Conservation (phyloP, 331 rosid species). For the Malus hybrid region DNA sequence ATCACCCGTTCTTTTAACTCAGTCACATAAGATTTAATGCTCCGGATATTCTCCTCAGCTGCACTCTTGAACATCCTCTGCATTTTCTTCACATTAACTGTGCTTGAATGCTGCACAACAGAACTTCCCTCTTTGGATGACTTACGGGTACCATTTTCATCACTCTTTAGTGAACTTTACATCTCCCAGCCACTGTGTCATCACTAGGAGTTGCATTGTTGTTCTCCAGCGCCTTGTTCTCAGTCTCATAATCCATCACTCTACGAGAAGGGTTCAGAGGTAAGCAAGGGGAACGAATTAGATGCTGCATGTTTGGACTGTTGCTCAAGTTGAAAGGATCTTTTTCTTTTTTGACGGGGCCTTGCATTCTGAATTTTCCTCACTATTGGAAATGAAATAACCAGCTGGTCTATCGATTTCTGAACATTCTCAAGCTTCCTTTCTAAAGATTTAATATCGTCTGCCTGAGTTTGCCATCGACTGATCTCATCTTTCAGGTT, state of each 20-base stretch:
- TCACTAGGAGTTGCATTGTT: slow-evolving; percentile 13
- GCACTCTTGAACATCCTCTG: slow-evolving; percentile 94
- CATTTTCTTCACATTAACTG: slow-evolving; percentile 72
- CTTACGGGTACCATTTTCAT: background rate
- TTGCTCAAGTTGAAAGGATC: background rate
- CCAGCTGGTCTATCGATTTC: slow-evolving; percentile 72
- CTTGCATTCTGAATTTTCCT: too few species aligned
- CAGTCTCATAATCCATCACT: slow-evolving; percentile 58
- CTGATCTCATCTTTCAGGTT: slow-evolving; percentile 65
- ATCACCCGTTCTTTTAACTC: slow-evolving; percentile 87
- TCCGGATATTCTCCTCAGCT: slow-evolving; percentile 67
- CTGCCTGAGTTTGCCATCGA: slow-evolving; percentile 65
- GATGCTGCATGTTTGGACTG: background rate
- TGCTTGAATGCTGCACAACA: slow-evolving; percentile 42
- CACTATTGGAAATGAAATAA: slow-evolving; percentile 54
- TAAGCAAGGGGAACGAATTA: slow-evolving; percentile 43
- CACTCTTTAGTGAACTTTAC: slow-evolving; percentile 33
- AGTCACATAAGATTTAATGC: slow-evolving; percentile 44
- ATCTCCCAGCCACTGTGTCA: slow-evolving; percentile 21
- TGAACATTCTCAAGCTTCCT: slow-evolving; percentile 79
- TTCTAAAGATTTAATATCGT: background rate
- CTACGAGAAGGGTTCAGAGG: slow-evolving; percentile 62
- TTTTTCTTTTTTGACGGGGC: too few species aligned
- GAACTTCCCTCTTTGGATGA: slow-evolving; percentile 60
- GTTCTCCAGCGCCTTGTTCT: slow-evolving; percentile 59